These are phyloP conservation scores for Pistacia integerrima DNA, from an alignment of 345 rosid genomes.

Conservation along the genomic window DNA sequence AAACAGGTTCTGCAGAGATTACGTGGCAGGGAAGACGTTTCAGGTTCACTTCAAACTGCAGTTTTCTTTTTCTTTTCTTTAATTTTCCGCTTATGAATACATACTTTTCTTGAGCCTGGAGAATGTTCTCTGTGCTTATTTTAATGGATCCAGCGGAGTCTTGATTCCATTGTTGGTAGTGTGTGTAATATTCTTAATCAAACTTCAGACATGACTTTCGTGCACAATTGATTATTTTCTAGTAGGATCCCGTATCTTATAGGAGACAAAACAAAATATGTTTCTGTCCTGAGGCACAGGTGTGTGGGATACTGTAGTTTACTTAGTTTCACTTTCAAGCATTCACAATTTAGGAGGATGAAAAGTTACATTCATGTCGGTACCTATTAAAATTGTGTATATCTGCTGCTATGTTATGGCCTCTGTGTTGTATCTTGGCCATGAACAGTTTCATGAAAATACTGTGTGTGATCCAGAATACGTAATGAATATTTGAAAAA, in stretches of 20 bases:
- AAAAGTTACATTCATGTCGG: not conserved
- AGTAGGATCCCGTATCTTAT: not conserved
- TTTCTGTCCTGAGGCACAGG: not conserved
- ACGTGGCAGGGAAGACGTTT: conserved; percentile 91
- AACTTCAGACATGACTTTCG: not conserved
- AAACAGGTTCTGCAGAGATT: conserved; percentile 79
- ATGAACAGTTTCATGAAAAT: not conserved
- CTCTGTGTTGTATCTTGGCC: not conserved
- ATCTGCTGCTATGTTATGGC: not conserved
- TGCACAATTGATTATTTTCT: not conserved
- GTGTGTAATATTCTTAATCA: not conserved
- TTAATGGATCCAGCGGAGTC: not conserved
- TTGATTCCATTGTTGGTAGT: not conserved
- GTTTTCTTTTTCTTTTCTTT: not conserved
- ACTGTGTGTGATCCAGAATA: not conserved
- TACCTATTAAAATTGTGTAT: not conserved
- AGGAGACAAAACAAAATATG: not conserved
- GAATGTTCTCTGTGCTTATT: not conserved
- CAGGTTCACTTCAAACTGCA: conserved; percentile 50
- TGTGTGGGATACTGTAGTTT: not conserved
- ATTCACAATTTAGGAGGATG: not conserved
- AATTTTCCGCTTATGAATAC: not conserved
- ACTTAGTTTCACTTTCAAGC: not conserved
- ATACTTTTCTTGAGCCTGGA: not conserved
- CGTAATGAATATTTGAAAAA: not conserved